These are phyloP conservation scores for Carex myosuroides DNA, from an alignment of 176 grass and related monocot species.

Conservation along the genomic window DNA sequence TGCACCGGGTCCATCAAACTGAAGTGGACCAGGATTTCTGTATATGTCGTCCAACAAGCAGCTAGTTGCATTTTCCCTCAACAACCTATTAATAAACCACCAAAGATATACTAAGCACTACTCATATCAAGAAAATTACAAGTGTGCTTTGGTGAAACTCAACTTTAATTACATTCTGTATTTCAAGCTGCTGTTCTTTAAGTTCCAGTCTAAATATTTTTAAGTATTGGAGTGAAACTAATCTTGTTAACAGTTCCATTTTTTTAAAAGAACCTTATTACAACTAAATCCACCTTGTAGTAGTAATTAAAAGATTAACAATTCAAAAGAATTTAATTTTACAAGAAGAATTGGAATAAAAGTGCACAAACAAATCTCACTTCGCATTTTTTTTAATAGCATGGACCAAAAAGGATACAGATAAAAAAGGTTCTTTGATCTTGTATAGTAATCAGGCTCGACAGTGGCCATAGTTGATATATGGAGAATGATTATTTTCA, in stretches of 20 bases:
- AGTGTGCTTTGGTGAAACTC: background rate
- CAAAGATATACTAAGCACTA: background rate
- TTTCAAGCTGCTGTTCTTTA: background rate
- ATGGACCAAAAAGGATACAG: background rate
- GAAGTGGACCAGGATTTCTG: constrained; percentile 90
- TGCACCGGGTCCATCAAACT: constrained; percentile 77
- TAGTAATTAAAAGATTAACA: background rate
- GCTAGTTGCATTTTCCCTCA: constrained; percentile 64
- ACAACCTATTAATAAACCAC: constrained; percentile 36
- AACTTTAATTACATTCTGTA: background rate
- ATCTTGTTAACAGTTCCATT: background rate
- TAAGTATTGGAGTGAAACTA: background rate
- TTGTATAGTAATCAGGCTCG: background rate
- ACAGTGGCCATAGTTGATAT: background rate
- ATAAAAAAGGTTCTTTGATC: background rate
- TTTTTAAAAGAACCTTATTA: background rate
- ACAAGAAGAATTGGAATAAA: background rate
- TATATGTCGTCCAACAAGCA: constrained; percentile 96
- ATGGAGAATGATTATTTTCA: background rate
- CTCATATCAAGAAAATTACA: background rate
- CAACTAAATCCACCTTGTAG: background rate
- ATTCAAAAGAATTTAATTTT: background rate
- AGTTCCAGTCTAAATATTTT: background rate
- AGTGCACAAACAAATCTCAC: background rate
- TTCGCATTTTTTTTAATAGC: background rate